Evolutionary conservation across 2,329 filamentous ascomycete species (phyloP), one percentile per base, ranked within the genome.

Genomic region (Penicillium frequentans): DNA sequence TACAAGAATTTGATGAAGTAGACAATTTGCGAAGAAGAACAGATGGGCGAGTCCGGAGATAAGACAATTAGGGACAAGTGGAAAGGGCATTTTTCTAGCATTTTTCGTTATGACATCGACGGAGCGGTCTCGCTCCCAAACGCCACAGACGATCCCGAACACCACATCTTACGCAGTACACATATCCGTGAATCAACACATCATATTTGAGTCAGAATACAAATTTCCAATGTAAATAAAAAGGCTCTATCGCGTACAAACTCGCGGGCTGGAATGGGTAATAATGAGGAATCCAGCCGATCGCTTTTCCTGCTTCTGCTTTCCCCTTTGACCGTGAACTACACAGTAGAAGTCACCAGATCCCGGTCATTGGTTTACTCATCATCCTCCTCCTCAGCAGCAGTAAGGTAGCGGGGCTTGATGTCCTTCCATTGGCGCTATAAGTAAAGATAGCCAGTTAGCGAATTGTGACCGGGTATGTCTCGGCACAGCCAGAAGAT

Each of bases 371-470:
- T 42, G 19, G 54, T 69, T 70, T 73, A 72, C 62, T 76, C 70
- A 43, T 76, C 78, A 58, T 88, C 87, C 63, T 88, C 85, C 64
- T 87, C 87, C 64, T 90, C 71, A 39, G 49, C 44, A 58, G 83
- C 82, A 79, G 90, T 80, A 71, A 96, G 77, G 79, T 96, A 99
- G 79, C 85, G 88, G 77, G 88, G 81, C 81, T 96, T 93, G 82
- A 99, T 97, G 77, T 99, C 95, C 86, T 97, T 97, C 95, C 95
- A 98, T 96, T 97, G 93, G 73, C 93, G 91, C 93, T 98, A 73
- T 68, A 57, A 11, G 16, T 23, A 39, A 46, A 51, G 50, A 23
- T 54, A 9, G 54, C 27, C 35, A 23, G 61, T 67, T 56, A 67
- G 63, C 52, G 48, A 64, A 35, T 37, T 33, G 33, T 53, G 11